Evolutionary conservation across 2,329 filamentous ascomycete species (phyloP).

Genomic region (Dryadomyces sulphureus): DNA sequence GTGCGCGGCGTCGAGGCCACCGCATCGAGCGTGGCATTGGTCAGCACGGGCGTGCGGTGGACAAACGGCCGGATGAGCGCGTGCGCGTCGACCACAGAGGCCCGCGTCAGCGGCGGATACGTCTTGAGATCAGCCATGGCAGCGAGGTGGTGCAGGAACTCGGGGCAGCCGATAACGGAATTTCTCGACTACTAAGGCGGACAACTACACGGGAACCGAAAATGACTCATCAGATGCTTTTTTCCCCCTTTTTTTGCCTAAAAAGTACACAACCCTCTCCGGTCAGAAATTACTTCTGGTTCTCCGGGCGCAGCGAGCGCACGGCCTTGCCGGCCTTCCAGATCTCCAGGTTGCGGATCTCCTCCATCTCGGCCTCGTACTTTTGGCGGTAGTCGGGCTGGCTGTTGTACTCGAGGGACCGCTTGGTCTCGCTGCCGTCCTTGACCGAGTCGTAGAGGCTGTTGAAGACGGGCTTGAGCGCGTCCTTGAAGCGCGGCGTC

Average conservation of each 20-base stretch:
- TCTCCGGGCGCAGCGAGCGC: constrained; percentile 75
- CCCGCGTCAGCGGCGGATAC: constrained; percentile 52
- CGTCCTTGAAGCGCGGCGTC: constrained; percentile 93
- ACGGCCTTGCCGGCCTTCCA: constrained; percentile 98
- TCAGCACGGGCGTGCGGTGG: constrained; percentile 72
- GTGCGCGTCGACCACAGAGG: constrained; percentile 59
- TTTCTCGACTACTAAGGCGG: too few species aligned
- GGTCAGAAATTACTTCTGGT: constrained; percentile 47
- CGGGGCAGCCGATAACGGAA: not conserved
- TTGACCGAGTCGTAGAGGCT: constrained; percentile 86
- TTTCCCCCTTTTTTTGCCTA: too few species aligned
- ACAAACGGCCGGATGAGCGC: constrained; percentile 58
- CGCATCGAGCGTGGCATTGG: constrained; percentile 56
- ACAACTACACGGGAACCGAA: too few species aligned
- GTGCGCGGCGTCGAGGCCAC: constrained; percentile 61
- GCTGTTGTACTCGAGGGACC: constrained; percentile 93
- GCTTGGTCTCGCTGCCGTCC: constrained; percentile 85
- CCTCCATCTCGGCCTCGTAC: constrained; percentile 96
- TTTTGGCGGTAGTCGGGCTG: constrained; percentile 92
- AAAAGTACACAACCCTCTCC: too few species aligned
- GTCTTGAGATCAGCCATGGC: constrained; percentile 39
- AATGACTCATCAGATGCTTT: too few species aligned
- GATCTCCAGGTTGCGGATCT: constrained; percentile 97
- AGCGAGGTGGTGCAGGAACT: not conserved
- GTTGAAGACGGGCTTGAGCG: constrained; percentile 98